Evolutionary conservation across 305 asterid species (phyloP).

Genomic region (Plantago lanceolata): DNA sequence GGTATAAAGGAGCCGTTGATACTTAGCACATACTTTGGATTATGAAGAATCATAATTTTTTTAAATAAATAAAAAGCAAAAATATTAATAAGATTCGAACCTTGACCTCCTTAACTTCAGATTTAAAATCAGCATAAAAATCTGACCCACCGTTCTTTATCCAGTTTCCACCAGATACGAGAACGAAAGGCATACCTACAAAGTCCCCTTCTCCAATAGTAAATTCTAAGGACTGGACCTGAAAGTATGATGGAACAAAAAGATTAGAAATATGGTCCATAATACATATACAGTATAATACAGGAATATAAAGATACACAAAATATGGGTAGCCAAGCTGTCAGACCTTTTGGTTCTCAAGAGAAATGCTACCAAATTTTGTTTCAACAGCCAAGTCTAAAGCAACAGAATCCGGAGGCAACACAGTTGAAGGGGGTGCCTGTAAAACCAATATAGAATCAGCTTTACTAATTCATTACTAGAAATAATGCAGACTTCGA

Average conservation of each 20-base stretch:
- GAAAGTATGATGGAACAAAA: slow-evolving; percentile 31
- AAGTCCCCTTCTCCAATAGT: slow-evolving; percentile 59
- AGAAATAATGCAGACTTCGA: slow-evolving; percentile 4
- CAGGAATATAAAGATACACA: slow-evolving; percentile 23
- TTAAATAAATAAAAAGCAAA: slow-evolving; percentile 16
- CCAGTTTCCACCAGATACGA: slow-evolving; percentile 76
- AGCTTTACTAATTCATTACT: slow-evolving; percentile 19
- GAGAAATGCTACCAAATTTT: slow-evolving; percentile 40
- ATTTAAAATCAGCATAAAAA: slow-evolving; percentile 65
- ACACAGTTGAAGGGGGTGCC: slow-evolving; percentile 69
- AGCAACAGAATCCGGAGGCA: slow-evolving; percentile 77
- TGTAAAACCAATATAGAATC: slow-evolving; percentile 32
- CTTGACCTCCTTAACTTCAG: slow-evolving; percentile 41
- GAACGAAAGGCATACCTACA: slow-evolving; percentile 97
- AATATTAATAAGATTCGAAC: slow-evolving; percentile 33
- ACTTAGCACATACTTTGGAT: no score
- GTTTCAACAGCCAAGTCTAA: slow-evolving; percentile 68
- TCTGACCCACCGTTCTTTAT: slow-evolving; percentile 76
- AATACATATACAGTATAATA: no score
- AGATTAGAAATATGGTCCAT: slow-evolving; percentile 6
- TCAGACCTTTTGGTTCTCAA: slow-evolving; percentile 57
- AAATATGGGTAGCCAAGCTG: slow-evolving; percentile 12
- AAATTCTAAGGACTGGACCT: slow-evolving; percentile 83
- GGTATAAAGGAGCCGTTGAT: slow-evolving; percentile 22
- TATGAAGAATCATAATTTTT: no score